These are phyloP conservation scores for Dioszegia crocea DNA, from an alignment of 768 basidiomycete species.

Conservation along the genomic window DNA sequence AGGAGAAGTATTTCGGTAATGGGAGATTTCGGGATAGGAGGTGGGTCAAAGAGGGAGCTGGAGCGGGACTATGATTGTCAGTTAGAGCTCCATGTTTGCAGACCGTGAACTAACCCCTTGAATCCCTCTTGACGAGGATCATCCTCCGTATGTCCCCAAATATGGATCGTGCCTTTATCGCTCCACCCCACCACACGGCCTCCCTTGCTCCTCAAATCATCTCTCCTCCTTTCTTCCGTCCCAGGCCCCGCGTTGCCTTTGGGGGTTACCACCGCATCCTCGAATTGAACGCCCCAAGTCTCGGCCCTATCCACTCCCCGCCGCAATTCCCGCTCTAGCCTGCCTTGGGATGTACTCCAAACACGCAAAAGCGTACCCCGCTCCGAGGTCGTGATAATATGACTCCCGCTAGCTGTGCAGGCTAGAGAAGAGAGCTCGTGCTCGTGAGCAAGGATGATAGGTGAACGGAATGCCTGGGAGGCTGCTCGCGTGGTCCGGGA, in stretches of 20 bases:
- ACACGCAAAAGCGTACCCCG: slow-evolving; percentile 47
- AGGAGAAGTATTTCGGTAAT: slow-evolving; percentile 49
- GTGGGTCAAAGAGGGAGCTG: slow-evolving; percentile 28
- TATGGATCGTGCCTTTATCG: slow-evolving; percentile 51
- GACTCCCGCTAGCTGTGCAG: slow-evolving; percentile 34
- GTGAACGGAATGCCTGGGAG: slow-evolving; percentile 35
- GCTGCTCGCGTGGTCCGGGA: slow-evolving; percentile 13
- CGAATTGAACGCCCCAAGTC: slow-evolving; percentile 46
- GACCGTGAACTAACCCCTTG: background rate
- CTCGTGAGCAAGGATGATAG: slow-evolving; percentile 49
- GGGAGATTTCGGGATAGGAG: slow-evolving; percentile 44
- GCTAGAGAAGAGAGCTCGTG: slow-evolving; percentile 43
- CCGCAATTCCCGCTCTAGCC: slow-evolving; percentile 44
- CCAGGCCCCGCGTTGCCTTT: background rate
- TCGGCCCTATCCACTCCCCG: slow-evolving; percentile 47
- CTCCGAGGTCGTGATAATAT: slow-evolving; percentile 46
- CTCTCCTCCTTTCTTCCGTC: slow-evolving; percentile 10
- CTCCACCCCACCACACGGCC: slow-evolving; percentile 47
- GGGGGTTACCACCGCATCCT: slow-evolving; percentile 9
- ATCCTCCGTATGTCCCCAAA: slow-evolving; percentile 39
- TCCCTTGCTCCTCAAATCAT: slow-evolving; percentile 22
- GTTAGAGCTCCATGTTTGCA: background rate
- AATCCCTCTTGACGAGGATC: background rate
- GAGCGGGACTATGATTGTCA: slow-evolving; percentile 1
- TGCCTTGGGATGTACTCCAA: slow-evolving; percentile 43